Evolutionary conservation across 2,329 filamentous ascomycete genomes (phyloP), one percentile per base, ranked within the genome.

Genomic region (Cladophialophora yegresii): DNA sequence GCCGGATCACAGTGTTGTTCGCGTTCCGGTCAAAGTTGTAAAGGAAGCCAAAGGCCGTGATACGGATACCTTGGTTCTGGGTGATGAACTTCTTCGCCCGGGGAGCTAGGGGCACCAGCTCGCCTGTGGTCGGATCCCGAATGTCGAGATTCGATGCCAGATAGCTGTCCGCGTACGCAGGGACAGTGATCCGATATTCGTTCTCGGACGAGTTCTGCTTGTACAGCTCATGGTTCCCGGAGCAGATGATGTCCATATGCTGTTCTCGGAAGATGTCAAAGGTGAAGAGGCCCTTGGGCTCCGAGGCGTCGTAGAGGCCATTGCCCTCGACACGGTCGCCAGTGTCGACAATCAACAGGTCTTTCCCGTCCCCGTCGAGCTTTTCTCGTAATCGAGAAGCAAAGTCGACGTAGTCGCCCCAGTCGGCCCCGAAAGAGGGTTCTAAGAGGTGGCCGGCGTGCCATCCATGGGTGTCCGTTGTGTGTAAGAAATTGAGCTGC

Each of bases 341-440:
- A 0, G 93, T 97, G 75, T 99, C 95, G 68, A 99, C 82, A n/a
- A 99, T 81, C n/a, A 99, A 80, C 16, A 99, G 81, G 75, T 99
- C 95, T 30, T 85, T 86, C 51, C 92, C 92, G 59, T 88, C 83
- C 0, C 87, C 84, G 73, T 97, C 90, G 61, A 92, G 92, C 73
- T 86, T 88, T 70, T 87, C 84, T 62, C 86, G 89, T 82, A 99
- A 86, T 74, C 93, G 92, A 40, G 89, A 82, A 36, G 92, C 87
- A 74, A 99, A 97, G 6, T 93, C 97, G 72, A 98, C 85, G 77
- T 98, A 99, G 78, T 99, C 95, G 64, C 95, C 95, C 92, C 95
- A 98, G 77, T 99, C 95, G 54, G 92, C 93, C 6, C 91, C 93
- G 77, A 96, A 99, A 65, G 95, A 93, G 2, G 92, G 84, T 88